Evolutionary conservation across 768 basidiomycete genomes (phyloP), one percentile per base, ranked within the genome.

Genomic region (Dacryopinax primogenitus): DNA sequence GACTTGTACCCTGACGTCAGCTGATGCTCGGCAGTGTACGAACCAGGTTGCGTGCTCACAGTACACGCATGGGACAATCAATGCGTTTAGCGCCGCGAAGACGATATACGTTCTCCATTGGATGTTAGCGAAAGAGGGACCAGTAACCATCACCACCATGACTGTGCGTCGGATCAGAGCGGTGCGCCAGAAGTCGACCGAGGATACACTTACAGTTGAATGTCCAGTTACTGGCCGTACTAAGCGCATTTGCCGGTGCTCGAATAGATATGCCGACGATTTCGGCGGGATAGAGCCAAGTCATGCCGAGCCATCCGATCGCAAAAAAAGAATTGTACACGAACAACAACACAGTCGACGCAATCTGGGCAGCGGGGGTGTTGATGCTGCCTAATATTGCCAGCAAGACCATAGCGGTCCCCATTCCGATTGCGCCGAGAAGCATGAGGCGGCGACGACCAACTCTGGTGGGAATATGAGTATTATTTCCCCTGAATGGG

Each of bases 301-400:
- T 84, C 81, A 86, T 84, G 18, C 85, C 84, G 41, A 86, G 72
- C 85, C 85, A 87, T 0, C 85, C 85, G 63, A 85, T 74, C 0
- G 84, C 84, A 70, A 87, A 87, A 75, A 84, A 83, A 16, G 82
- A 82, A 72, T 86, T 86, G 78, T 85, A 87, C n/a, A 85, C 79
- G 71, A 87, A 86, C 1, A 87, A 73, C 1, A 85, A 70, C 35
- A 86, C 77, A 0, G 82, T 77, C 30, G 83, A 82, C 16, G 79
- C 76, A 45, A 83, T 74, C 64, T 82, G 81, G 2, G 81, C 74
- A 0, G 77, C 80, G 11, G 73, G 72, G 33, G 77, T 81, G 62
- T 79, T 76, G 63, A 82, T 74, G 63, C 79, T 80, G n/a, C 83
- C 84, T 23, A 84, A 75, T 26, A 84, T 75, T 0, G 83, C 83